Evolutionary conservation across 805 yeast genomes (phyloP).

Genomic region (Myxozyma nipponensis): DNA sequence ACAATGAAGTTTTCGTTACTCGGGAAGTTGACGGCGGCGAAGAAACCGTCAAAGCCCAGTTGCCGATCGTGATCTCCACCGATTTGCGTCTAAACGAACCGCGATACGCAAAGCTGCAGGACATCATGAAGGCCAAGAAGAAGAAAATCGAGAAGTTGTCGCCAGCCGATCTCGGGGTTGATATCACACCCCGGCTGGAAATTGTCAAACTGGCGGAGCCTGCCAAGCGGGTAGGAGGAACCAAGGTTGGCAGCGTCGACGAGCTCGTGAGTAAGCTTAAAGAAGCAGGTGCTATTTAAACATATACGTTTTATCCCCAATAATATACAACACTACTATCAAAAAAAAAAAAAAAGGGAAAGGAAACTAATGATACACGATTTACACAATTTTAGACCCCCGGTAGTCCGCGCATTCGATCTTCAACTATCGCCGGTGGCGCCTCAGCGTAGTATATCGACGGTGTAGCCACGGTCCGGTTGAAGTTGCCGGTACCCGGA

Average conservation of each 20-base stretch:
- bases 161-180: slow-evolving; percentile 67
- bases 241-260: slow-evolving; percentile 74
- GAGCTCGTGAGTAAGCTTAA: slow-evolving; percentile 76
- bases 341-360: too few relatives aligned
- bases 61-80: slow-evolving; percentile 86
- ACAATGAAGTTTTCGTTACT: slow-evolving; percentile 56
- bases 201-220: slow-evolving; percentile 80
- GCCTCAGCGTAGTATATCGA: slow-evolving; percentile 17
- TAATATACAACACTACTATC: not conserved
- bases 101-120: slow-evolving; percentile 91
- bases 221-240: slow-evolving; percentile 73
- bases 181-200: slow-evolving; percentile 59
- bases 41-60: slow-evolving; percentile 68
- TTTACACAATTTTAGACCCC: not conserved
- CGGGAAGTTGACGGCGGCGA: slow-evolving; percentile 96
- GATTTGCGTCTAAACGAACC: slow-evolving; percentile 94
- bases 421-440: slow-evolving; percentile 10
- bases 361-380: not conserved
- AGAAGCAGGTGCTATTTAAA: slow-evolving; percentile 63
- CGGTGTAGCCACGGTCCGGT: slow-evolving; percentile 13
- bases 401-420: slow-evolving; percentile 1
- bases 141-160: slow-evolving; percentile 73
- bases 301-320: not conserved
- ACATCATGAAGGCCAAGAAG: slow-evolving; percentile 97
- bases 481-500: slow-evolving; percentile 7